A percentile compares a stretch with the other conserved stretches of the same genome.
Conservation (phyloP, 495 filamentous ascomycete species). For the Aspergillus campestris region DNA sequence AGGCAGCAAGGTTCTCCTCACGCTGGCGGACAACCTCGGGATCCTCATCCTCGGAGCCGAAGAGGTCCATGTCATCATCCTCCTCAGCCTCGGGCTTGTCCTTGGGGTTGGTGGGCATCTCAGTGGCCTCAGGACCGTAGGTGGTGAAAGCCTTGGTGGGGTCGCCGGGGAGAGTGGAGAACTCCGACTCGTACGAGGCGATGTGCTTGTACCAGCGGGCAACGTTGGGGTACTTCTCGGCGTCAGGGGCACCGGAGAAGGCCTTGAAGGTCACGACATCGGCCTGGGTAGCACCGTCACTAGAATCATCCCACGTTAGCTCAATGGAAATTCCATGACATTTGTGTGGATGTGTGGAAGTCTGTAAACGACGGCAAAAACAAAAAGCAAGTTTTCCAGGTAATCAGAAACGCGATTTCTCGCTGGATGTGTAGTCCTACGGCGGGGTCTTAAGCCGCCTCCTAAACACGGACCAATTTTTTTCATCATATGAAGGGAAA, state of each 20-base stretch:
- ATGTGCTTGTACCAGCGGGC: constrained; percentile 99
- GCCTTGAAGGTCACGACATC: constrained; percentile 93
- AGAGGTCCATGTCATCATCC: constrained; percentile 78
- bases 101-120: constrained; percentile 72
- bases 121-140: constrained; percentile 79
- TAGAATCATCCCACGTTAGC: constrained; percentile 35
- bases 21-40: constrained; percentile 71
- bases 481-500: constrained; percentile 65
- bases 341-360: no score
- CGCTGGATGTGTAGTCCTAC: constrained; percentile 73
- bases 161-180: constrained; percentile 85
- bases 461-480: constrained; percentile 98
- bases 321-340: constrained; percentile 1
- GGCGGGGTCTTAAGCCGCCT: constrained; percentile 96
- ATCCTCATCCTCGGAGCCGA: constrained; percentile 85
- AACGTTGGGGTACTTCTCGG: constrained; percentile 83
- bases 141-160: constrained; percentile 75
- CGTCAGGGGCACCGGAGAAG: constrained; percentile 62
- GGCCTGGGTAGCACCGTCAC: constrained; percentile 82
- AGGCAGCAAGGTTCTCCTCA: constrained; percentile 82
- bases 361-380: constrained; percentile 9
- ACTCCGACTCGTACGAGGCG: constrained; percentile 79
- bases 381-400: constrained; percentile 6
- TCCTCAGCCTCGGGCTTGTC: constrained; percentile 70
- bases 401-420: constrained; percentile 78